Base-by-base conservation (phyloP, 306 rosid genomes). In the Delonix regia region DNA sequence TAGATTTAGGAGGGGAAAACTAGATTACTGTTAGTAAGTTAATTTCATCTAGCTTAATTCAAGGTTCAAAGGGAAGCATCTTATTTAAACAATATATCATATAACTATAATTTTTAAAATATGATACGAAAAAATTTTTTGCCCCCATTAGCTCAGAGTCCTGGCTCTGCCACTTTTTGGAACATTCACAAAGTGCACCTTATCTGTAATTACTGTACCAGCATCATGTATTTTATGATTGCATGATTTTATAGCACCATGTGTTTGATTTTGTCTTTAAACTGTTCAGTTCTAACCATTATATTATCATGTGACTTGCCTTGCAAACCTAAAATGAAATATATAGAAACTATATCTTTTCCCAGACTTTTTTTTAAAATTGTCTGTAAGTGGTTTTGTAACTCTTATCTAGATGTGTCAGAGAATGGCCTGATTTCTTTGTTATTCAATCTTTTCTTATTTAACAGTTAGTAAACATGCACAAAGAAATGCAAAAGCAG, bases 401-500 rank as follows among this genome's bases (percentile, higher is more conserved):
- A 10, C 73, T 41, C 56, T 42, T 61, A 42, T 72, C 30, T 21
- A 18, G 25, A 69, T 47, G 30, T 79, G 51, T 78, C 38, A 70
- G 52, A 30, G 56, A 51, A 71, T 61, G 49, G 55, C 56, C 61
- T 83, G 22, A 51, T 72, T 48, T 52, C 19, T n/a, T 27, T 47
- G 34, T 69, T 7, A 14, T 15, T 57, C 49, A 81, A 74, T 74
- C 22, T 13, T 76, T 76, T 82, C 52, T 56, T 71, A 68, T 78
- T 81, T 77, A 71, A 47, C 89, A 90, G 95, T 62, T 90, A 75
- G n/a, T 90, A 78, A 78, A 63, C 83, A 84, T 81, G 84, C 92
- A 90, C 9, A 88, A 88, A 72, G 95, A 90, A 80, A 81, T 88
- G 85, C 92, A 88, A 77, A 90, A 90, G 80, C 95, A 90, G 87